Base-by-base conservation (phyloP, 148 eudicot species). In the Talinum fruticosum region DNA sequence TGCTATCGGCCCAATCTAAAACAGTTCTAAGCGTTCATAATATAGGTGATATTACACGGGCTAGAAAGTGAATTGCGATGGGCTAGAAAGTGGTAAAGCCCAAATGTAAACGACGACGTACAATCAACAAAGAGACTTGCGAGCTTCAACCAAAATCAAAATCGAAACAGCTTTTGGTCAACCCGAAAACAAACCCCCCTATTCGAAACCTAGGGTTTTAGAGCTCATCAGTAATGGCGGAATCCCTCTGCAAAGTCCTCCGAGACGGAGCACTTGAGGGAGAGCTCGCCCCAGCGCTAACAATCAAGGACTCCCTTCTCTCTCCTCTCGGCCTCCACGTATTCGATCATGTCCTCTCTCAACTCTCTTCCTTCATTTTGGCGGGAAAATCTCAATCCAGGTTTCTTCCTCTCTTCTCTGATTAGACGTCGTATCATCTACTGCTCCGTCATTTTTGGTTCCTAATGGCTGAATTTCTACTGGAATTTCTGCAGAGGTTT, bases 201-300 rank as follows among this genome's bases (percentile, higher is more conserved):
- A 45, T 68, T 67, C 32, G 45, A 71, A 73, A 36, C 8, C 76
- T 81, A 83, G 90, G 85, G 84, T 83, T 83, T 82, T 34, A 71
- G 76, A 73, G 73, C 53, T 76, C 37, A 0, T 65, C 78, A 82
- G 77, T 79, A 82, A 91, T 91, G 98, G 90, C 98, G 77, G 98
- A 93, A 36, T 76, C 88, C 69, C 83, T 87, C 41, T 90, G 89
- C 89, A 90, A 87, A 89, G 85, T 86, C 49, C 91, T 93, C 18
- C 86, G 98, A 15, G 97, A 93, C 45, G 97, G 98, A 78, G 91
- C 92, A 24, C 65, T 87, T 7, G 94, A 90, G 18, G 99, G 99
- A 26, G 99, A 95, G 49, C 92, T 86, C 59, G 96, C 98, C 0
- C 91, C 93, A 2, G 89, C 98, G 12, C 82, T 94, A 62, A 83